These are phyloP conservation scores for Kwoniella pini DNA, from an alignment of 768 basidiomycete species.

Conservation along the genomic window DNA sequence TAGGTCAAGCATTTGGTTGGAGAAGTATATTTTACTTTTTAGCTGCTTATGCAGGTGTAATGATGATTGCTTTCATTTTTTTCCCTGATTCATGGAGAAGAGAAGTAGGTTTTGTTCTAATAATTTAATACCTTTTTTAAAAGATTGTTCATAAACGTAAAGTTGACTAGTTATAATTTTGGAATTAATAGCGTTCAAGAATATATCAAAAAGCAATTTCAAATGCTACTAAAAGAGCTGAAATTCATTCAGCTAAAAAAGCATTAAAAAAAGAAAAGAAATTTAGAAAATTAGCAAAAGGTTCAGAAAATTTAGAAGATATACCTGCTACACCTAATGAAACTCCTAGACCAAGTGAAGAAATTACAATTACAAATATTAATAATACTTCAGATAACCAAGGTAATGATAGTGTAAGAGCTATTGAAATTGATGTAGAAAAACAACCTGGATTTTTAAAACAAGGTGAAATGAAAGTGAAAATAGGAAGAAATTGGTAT, in stretches of 20 bases:
- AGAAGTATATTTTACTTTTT: slow-evolving; percentile 82
- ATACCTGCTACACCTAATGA: slow-evolving; percentile 7
- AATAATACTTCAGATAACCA: background rate
- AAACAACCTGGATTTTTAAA: background rate
- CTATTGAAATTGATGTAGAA: slow-evolving; percentile 1
- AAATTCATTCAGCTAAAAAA: slow-evolving; percentile 23
- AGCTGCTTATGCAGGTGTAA: slow-evolving; percentile 63
- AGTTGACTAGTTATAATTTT: background rate
- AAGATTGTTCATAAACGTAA: background rate
- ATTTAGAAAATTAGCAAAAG: background rate
- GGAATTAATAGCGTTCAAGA: slow-evolving; percentile 62
- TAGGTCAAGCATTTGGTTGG: slow-evolving; percentile 65
- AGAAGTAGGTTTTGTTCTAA: slow-evolving; percentile 55
- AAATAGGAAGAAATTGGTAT: slow-evolving; percentile 1
- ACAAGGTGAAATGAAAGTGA: background rate
- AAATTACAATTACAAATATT: background rate
- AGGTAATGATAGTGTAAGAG: background rate
- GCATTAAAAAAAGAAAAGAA: slow-evolving; percentile 40
- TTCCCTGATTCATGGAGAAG: slow-evolving; percentile 81
- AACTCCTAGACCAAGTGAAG: slow-evolving; percentile 4
- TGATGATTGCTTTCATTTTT: slow-evolving; percentile 63
- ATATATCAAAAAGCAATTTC: slow-evolving; percentile 71
- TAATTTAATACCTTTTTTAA: background rate
- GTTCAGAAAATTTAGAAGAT: slow-evolving; percentile 1
- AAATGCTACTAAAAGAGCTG: slow-evolving; percentile 52